Percentiles rank a stretch among this genome's conserved stretches.
Conservation (phyloP, 495 filamentous ascomycete species). For the Xylaria acuta region DNA sequence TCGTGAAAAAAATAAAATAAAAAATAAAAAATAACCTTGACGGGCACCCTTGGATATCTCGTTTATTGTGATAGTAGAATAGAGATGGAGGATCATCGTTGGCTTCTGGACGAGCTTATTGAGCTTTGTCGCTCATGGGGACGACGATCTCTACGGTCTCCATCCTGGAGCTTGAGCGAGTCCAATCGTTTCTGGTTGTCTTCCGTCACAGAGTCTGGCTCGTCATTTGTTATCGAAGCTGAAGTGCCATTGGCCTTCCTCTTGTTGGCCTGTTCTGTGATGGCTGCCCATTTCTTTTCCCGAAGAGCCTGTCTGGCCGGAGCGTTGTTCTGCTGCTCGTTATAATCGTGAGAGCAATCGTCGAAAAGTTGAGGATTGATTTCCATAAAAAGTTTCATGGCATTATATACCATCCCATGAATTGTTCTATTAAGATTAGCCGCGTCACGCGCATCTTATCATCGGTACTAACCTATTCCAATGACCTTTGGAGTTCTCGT, state of each 20-base stretch:
- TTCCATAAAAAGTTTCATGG: constrained; percentile 99
- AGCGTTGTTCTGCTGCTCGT: constrained; percentile 91
- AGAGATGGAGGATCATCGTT: constrained; percentile 43
- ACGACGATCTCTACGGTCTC: constrained; percentile 52
- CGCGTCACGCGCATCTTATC: not conserved
- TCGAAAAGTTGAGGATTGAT: constrained; percentile 99
- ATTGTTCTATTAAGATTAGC: constrained; percentile 72
- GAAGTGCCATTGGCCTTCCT: constrained; percentile 47
- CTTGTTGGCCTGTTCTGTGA: constrained; percentile 78
- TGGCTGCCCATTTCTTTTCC: constrained; percentile 83
- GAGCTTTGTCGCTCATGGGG: constrained; percentile 59
- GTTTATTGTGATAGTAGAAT: constrained; percentile 1
- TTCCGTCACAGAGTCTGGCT: constrained; percentile 75
- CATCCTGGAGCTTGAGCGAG: constrained; percentile 82
- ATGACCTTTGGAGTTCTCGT: constrained; percentile 99
- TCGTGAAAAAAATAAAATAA: constrained; percentile 28
- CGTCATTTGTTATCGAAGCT: constrained; percentile 59
- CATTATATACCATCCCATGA: constrained; percentile 99
- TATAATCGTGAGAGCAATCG: constrained; percentile 97
- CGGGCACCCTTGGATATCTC: constrained; percentile 15
- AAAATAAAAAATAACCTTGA: constrained; percentile 16
- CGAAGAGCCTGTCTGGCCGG: constrained; percentile 77
- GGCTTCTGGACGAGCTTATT: constrained; percentile 56
- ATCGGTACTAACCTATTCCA: constrained; percentile 83
- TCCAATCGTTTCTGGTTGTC: constrained; percentile 86